These are phyloP conservation scores for Skeletonema potamos DNA, from an alignment of 108 stramenopile species.

Conservation along the genomic window DNA sequence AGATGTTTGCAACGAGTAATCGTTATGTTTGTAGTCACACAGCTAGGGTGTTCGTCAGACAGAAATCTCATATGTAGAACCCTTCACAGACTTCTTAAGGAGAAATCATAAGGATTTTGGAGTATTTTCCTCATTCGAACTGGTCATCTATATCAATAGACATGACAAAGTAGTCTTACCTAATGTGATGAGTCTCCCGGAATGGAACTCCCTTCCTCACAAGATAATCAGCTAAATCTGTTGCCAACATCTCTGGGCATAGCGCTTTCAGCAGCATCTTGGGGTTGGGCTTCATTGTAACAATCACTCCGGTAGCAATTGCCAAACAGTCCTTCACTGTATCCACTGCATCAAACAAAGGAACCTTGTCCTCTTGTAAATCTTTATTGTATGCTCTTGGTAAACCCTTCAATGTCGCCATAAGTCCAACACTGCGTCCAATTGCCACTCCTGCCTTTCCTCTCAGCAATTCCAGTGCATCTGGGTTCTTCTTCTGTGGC, in stretches of 20 bases:
- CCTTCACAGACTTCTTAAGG: slow-evolving; percentile 15
- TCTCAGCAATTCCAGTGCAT: slow-evolving; percentile 97
- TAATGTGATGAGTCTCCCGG: slow-evolving; percentile 99
- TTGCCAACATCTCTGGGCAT: slow-evolving; percentile 98
- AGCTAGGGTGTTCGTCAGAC: slow-evolving; percentile 26
- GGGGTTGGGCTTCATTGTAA: slow-evolving; percentile 91
- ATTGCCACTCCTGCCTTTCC: slow-evolving; percentile 97
- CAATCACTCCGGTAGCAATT: slow-evolving; percentile 95
- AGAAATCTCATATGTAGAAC: slow-evolving; percentile 37
- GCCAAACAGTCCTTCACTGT: slow-evolving; percentile 95
- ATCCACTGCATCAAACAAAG: slow-evolving; percentile 93
- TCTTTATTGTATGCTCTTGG: slow-evolving; percentile 99
- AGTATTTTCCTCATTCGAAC: slow-evolving; percentile 3
- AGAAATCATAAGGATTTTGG: slow-evolving; percentile 18
- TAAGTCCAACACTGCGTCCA: slow-evolving; percentile 89
- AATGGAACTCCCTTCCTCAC: slow-evolving; percentile 99
- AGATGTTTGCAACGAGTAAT: neutral
- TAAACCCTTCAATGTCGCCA: slow-evolving; percentile 95
- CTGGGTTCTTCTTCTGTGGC: slow-evolving; percentile 99
- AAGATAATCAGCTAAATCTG: slow-evolving; percentile 98
- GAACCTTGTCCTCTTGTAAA: slow-evolving; percentile 99
- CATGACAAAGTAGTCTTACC: slow-evolving; percentile 29
- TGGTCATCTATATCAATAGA: neutral
- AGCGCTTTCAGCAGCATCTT: slow-evolving; percentile 86
- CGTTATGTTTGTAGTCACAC: neutral